phyloP scores from a whole-genome alignment of 2,329 filamentous ascomycete genomes.

The Capronia coronata region DNA sequence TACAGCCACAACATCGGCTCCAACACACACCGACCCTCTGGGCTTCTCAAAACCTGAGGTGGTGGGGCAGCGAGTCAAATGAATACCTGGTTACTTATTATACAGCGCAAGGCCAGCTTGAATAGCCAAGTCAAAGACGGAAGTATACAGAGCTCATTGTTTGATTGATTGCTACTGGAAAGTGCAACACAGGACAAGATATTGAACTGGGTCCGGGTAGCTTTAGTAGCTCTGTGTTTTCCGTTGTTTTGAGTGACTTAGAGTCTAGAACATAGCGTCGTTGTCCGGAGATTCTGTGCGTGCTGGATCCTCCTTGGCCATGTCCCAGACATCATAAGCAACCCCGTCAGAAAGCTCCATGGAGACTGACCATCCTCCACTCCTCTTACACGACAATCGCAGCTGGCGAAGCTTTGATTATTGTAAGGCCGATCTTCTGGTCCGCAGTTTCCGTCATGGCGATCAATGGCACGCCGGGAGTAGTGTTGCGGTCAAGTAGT shows the following conservation, averaged over 20 bases:
- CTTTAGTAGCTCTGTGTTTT: constrained; percentile 18
- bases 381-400: constrained; percentile 25
- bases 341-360: constrained; percentile 27
- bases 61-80: no score
- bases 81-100: no score
- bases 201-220: constrained; percentile 3
- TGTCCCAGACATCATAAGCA: constrained; percentile 26
- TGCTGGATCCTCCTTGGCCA: constrained; percentile 7
- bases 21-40: no score
- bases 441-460: constrained; percentile 13
- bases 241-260: constrained; percentile 11
- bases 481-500: constrained; percentile 10
- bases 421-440: constrained; percentile 26
- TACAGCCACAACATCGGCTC: neutral
- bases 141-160: constrained; percentile 10
- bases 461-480: constrained; percentile 18
- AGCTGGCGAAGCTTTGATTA: constrained; percentile 5
- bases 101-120: no score
- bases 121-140: neutral
- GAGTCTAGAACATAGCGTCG: constrained; percentile 15
- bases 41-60: no score
- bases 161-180: constrained; percentile 9
- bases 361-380: constrained; percentile 24
- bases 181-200: constrained; percentile 1
- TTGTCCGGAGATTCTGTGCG: constrained; percentile 13